Base-by-base conservation (phyloP, 306 rosid species). In the Carpinus fangiana region DNA sequence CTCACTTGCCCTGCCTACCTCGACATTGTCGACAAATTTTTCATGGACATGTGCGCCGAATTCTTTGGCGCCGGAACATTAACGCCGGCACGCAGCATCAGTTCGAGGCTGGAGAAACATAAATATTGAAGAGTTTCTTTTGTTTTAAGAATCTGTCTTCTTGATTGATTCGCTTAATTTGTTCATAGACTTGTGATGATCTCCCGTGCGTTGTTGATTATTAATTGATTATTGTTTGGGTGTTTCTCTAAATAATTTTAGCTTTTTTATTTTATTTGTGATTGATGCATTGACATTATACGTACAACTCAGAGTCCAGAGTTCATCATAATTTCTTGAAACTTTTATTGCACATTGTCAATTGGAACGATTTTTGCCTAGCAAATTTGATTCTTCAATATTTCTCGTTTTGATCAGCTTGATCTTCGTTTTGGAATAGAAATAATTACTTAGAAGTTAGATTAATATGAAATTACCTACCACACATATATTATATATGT, bases 1-100 rank as follows among this genome's bases (percentile, higher is more conserved):
- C 90, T 93, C 77, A 87, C 92, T 79, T 93, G 90, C 70, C 97
- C 99, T 3, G 89, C 87, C 16, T 96, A 91, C 79, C 83, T 96
- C 38, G 96, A 96, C 47, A 91, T 96, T 50, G 93, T 96, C 20
- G 97, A 96, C 78, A 90, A 62, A 23, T 96, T 96, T 82, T 93
- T 96, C 89, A 73, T 84, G 85, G 96, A 96, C 45, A 83, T 89
- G 66, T 91, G 77, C 48, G 79, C 84, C 0, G 98, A 96, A 70
- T 90, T 92, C 46, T 87, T 87, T 43, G 86, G 71, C 72, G 75
- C 89, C 0, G 47, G 82, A 7, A 64, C 86, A 21, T 69, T 83
- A 47, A 70, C 89, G 14, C 76, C 91, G 45, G 79, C 83, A 48
- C 9, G 46, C 75, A 74, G 76, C 81, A 72, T 76, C 56, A 91